Evolutionary conservation across 1,284 basidiomycete species (phyloP).

Genomic region (Cryptococcus sp.): DNA sequence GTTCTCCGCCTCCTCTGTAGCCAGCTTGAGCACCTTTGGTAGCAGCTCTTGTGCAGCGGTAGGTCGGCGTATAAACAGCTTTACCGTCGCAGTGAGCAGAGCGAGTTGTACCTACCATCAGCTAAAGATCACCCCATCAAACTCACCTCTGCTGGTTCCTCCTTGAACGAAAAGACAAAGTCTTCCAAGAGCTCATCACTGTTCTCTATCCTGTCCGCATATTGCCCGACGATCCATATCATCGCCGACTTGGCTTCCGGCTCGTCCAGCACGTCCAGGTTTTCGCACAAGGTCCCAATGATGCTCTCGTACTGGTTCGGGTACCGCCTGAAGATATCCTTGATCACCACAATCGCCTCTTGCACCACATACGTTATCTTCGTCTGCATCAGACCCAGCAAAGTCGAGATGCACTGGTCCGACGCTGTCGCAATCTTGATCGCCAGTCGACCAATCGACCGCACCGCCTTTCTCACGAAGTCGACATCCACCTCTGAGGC

Average conservation of each 20-base stretch:
- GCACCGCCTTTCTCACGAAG: constrained; percentile 89
- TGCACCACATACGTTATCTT: constrained; percentile 96
- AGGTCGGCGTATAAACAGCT: constrained; percentile 91
- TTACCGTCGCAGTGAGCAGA: constrained; percentile 91
- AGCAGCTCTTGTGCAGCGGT: constrained; percentile 85
- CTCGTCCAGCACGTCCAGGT: constrained; percentile 93
- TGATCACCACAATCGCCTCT: constrained; percentile 97
- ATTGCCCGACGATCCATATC: constrained; percentile 99
- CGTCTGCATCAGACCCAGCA: constrained; percentile 85
- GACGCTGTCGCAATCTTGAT: constrained; percentile 90
- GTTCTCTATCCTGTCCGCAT: constrained; percentile 94
- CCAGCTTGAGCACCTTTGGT: constrained; percentile 82
- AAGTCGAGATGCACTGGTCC: constrained; percentile 89
- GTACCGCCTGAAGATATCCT: constrained; percentile 98
- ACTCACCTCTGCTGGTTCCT: constrained; percentile 82
- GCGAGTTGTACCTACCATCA: constrained; percentile 76
- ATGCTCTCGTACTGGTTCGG: constrained; percentile 96
- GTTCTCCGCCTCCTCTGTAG: constrained; percentile 94
- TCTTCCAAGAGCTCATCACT: constrained; percentile 84
- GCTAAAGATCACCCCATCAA: not conserved
- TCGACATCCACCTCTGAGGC: constrained; percentile 97
- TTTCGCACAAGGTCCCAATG: constrained; percentile 89
- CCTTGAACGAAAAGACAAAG: constrained; percentile 86
- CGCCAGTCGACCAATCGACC: constrained; percentile 92
- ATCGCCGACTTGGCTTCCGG: constrained; percentile 96